Evolutionary conservation across 768 basidiomycete genomes (phyloP).

Genomic region (Gloeopeniophorella convolvens): DNA sequence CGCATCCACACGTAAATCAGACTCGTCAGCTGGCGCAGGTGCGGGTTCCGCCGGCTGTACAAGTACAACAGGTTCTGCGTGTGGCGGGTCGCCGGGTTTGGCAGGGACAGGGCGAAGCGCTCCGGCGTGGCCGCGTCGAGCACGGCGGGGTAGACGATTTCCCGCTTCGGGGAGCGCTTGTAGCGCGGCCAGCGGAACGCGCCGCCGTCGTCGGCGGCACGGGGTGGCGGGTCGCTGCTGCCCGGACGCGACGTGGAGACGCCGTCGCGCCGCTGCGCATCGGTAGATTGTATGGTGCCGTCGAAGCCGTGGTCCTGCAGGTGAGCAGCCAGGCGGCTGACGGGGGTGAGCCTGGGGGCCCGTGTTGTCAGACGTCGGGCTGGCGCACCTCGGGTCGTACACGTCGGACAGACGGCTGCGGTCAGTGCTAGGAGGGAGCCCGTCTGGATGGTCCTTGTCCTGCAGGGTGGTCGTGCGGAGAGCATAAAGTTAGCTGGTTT

Average conservation of each 20-base stretch:
- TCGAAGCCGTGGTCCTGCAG: constrained; percentile 14
- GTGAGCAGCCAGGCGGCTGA: constrained; percentile 11
- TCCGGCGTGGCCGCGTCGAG: constrained; percentile 13
- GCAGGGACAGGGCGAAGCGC: constrained; percentile 14
- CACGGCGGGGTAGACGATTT: constrained; percentile 13
- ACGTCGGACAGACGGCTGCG: constrained; percentile 4
- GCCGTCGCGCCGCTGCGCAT: constrained; percentile 2
- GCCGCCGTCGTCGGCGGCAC: not conserved
- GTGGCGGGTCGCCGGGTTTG: constrained; percentile 9
- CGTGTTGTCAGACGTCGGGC: not conserved
- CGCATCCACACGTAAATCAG: constrained; percentile 18
- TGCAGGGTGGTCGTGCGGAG: not conserved
- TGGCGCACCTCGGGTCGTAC: constrained; percentile 15
- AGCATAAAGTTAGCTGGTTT: too few species aligned
- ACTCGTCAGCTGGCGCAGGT: not conserved
- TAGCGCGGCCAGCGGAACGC: constrained; percentile 16
- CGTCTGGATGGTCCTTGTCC: not conserved
- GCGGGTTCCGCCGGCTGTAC: constrained; percentile 3
- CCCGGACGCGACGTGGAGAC: too few species aligned
- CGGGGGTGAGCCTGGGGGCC: not conserved
- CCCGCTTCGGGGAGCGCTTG: constrained; percentile 1
- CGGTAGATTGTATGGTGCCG: constrained; percentile 15
- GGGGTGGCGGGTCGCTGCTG: constrained; percentile 6
- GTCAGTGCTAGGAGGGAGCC: constrained; percentile 5
- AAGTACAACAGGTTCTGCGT: constrained; percentile 3